phyloP scores from a whole-genome alignment of 768 basidiomycete genomes.

The Tricholoma bakamatsutake region DNA sequence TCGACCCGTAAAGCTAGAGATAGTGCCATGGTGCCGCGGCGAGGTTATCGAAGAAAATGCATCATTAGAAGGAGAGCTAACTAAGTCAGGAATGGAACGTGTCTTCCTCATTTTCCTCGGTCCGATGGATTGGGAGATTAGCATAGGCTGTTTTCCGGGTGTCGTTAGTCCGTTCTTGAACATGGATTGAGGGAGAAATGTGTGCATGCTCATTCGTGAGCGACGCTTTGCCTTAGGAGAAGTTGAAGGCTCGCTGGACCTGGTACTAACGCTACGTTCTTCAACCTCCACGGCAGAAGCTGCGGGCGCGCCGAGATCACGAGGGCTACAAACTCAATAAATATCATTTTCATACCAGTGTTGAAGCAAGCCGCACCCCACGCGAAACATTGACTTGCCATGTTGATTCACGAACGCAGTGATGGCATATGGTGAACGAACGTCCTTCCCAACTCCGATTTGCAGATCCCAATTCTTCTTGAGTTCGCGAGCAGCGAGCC shows the following conservation, averaged over 20 bases:
- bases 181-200: constrained; percentile 35
- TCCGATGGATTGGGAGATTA: constrained; percentile 19
- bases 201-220: constrained; percentile 67
- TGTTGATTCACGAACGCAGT: constrained; percentile 81
- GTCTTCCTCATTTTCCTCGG: constrained; percentile 65
- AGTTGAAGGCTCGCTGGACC: constrained; percentile 28
- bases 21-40: constrained; percentile 17
- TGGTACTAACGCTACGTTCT: constrained; percentile 26
- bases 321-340: constrained; percentile 35
- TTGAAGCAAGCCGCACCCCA: constrained; percentile 50
- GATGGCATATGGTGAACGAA: constrained; percentile 75
- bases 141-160: constrained; percentile 22
- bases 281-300: constrained; percentile 47
- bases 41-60: constrained; percentile 10
- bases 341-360: neutral
- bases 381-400: constrained; percentile 70
- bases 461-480: constrained; percentile 71
- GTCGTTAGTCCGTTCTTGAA: constrained; percentile 35
- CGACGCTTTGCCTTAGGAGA: constrained; percentile 46
- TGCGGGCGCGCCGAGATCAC: constrained; percentile 57
- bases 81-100: constrained; percentile 65
- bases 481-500: constrained; percentile 66
- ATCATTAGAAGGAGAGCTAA: constrained; percentile 23
- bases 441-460: constrained; percentile 57
- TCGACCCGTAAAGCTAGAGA: constrained; percentile 37